Percentiles rank a stretch among this genome's conserved stretches.
Conservation (phyloP, 148 eudicot species). For the Silene uniflora region DNA sequence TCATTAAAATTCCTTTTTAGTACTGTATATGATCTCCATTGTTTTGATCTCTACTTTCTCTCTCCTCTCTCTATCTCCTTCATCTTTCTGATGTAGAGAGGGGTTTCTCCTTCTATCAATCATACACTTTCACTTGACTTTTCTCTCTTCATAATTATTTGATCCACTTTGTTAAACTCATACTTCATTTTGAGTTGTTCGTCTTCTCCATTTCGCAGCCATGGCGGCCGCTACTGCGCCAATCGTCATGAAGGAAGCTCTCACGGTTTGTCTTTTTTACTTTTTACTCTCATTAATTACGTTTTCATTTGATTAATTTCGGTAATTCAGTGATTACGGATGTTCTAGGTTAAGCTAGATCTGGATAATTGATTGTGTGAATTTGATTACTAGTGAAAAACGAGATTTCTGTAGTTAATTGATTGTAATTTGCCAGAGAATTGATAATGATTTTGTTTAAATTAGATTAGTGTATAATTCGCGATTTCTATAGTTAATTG, state of each 20-base stretch:
- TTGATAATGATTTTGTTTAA: neutral
- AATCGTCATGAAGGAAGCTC: no score
- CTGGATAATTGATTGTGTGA: no score
- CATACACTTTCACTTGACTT: neutral
- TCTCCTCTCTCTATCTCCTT: neutral
- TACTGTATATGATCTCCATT: no score
- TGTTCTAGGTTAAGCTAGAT: neutral
- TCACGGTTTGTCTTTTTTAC: slow-evolving; percentile 5
- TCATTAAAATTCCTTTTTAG: no score
- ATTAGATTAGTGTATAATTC: neutral
- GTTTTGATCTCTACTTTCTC: no score
- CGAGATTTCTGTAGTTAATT: no score
- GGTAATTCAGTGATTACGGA: slow-evolving; percentile 9
- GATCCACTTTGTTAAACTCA: neutral
- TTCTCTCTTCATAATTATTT: slow-evolving; percentile 4
- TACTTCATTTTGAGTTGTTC: neutral
- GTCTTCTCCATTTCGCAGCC: slow-evolving; percentile 38
- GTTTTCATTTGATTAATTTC: slow-evolving; percentile 6
- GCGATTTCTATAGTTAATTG: no score
- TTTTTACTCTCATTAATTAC: no score
- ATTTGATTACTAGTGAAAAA: no score
- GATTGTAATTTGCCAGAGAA: no score
- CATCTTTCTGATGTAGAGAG: no score
- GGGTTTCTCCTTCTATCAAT: no score
- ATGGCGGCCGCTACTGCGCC: slow-evolving; percentile 75